phyloP scores from a whole-genome alignment of 352 stramenopile genomes.

The Phytophthora niederhauseri region DNA sequence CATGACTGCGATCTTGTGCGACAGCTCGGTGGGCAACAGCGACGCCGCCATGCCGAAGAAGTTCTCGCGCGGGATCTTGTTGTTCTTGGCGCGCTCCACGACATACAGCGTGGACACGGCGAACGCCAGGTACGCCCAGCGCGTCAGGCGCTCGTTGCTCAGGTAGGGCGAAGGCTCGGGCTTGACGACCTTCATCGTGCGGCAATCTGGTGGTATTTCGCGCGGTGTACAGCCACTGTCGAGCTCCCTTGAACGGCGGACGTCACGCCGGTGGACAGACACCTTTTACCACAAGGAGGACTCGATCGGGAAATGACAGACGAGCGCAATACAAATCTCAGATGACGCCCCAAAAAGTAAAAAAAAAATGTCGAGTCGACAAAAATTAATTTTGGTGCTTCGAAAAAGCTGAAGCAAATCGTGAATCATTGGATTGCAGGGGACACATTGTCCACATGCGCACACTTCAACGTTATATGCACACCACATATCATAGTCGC shows the following conservation, averaged over 20 bases:
- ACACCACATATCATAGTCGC: conserved; percentile 10
- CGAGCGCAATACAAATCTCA: conserved; percentile 14
- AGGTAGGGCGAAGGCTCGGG: conserved; percentile 27
- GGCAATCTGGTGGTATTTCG: conserved; percentile 1
- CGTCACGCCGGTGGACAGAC: conserved; percentile 3
- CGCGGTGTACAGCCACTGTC: conserved; percentile 8
- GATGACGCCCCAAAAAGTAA: conserved; percentile 18
- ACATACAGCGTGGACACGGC: conserved; percentile 46
- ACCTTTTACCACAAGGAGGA: background rate
- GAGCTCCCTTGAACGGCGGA: conserved; percentile 25
- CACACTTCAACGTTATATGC: background rate
- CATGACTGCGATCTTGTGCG: conserved; percentile 52
- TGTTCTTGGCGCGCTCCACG: conserved; percentile 46
- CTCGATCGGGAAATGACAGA: conserved; percentile 23
- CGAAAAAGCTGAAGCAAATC: conserved; percentile 6
- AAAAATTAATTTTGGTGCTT: background rate
- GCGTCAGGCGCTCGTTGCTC: conserved; percentile 38
- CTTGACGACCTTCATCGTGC: conserved; percentile 37
- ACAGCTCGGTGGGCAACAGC: conserved; percentile 55
- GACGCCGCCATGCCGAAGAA: conserved; percentile 48
- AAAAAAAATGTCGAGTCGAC: conserved; percentile 22
- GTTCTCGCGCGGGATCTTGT: conserved; percentile 52
- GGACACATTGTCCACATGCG: too few relatives aligned
- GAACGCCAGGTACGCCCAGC: conserved; percentile 51
- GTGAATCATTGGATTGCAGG: too few relatives aligned